Base-by-base conservation (phyloP, 805 yeast species). In the Candida tibetensis region DNA sequence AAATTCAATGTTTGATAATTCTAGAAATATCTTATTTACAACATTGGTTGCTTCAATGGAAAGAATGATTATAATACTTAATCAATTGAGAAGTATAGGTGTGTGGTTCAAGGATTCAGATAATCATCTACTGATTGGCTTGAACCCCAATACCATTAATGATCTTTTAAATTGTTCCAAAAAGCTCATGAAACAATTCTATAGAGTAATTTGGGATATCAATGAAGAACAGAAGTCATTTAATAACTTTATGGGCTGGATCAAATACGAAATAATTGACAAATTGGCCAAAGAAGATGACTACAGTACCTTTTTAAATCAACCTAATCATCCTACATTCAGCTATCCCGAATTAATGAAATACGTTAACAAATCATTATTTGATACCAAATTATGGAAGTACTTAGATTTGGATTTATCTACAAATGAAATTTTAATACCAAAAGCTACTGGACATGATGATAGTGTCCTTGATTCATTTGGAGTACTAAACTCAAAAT, bases 21-120 rank as follows among this genome's bases (percentile, higher is more conserved):
- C 74, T 0, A 60, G 79, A 37, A 72, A 76, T 39, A 55, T 64
- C 0, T 46, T 77, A 1, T 73, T 75, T 39, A 64, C 75, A 29
- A 71, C 73, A 28, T 41, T 81, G 15, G 63, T 81, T 5, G 79
- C 83, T 3, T 69, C 80, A 0, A 53, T 74, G 17, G 88, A 84
- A 42, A 71, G 81, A 39, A 46, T 79, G 22, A 57, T 82, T 2
- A 53, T 79, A 0, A 51, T 74, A 12, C 46, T 79, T 2, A 61
- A 62, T n/a, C 60, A 66, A 4, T 45, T 80, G 10, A 58, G 57
- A 26, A 71, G 79, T 2, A 35, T 67, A 2, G 42, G 69, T 1
- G 55, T 56, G 36, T 72, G 76, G 76, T 47, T 55, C 9, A 43
- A 42, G 10, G 48, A 48, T 30, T 46, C 47, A 2, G 46, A 40